Percentiles rank a stretch among this genome's conserved stretches.
phyloP scores from a whole-genome alignment of 768 basidiomycete genomes.

The Rhizopogon salebrosus region DNA sequence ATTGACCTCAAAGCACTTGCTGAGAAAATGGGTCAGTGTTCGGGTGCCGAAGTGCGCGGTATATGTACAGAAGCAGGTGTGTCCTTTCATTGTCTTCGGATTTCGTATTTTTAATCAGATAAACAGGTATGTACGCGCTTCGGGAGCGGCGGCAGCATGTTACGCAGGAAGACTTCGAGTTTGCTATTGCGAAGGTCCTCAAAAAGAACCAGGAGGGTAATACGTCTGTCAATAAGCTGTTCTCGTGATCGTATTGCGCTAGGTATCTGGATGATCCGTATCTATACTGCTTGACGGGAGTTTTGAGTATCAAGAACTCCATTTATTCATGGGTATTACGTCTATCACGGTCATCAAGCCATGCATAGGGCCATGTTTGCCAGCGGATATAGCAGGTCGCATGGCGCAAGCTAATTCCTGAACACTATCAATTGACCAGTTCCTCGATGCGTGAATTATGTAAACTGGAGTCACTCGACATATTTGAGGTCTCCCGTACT shows the following conservation, averaged over 20 bases:
- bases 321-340: too few species aligned
- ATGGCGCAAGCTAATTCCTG: too few species aligned
- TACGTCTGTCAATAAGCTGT: slow-evolving; percentile 91
- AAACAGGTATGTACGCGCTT: slow-evolving; percentile 88
- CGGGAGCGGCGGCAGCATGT: slow-evolving; percentile 95
- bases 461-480: too few species aligned
- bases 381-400: too few species aligned
- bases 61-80: slow-evolving; percentile 95
- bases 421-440: too few species aligned
- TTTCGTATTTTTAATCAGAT: neutral
- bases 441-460: too few species aligned
- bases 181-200: slow-evolving; percentile 94
- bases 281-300: neutral
- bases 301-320: too few species aligned
- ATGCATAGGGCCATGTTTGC: too few species aligned
- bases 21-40: slow-evolving; percentile 99
- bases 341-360: neutral
- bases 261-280: neutral
- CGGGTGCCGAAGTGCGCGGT: slow-evolving; percentile 94
- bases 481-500: too few species aligned
- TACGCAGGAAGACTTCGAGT: slow-evolving; percentile 98
- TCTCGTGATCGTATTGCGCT: slow-evolving; percentile 49
- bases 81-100: slow-evolving; percentile 16
- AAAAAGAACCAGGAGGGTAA: slow-evolving; percentile 98
- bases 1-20: slow-evolving; percentile 95